These are phyloP conservation scores for Vigna radiata DNA, from an alignment of 306 rosid genomes.

Conservation along the genomic window DNA sequence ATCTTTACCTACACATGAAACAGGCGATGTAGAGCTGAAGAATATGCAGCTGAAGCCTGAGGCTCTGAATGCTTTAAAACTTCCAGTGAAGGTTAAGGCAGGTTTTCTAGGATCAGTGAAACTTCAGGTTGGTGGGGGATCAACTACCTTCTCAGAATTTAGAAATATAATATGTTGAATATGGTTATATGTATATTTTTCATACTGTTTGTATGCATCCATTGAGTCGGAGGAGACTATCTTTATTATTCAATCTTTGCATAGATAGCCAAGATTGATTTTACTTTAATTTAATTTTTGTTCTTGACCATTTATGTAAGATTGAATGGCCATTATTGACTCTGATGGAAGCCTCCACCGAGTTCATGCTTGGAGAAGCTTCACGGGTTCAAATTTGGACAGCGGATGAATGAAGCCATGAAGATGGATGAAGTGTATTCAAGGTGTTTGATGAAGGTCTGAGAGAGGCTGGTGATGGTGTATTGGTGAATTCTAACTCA, in stretches of 20 bases:
- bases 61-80: slow-evolving; percentile 92
- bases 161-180: slow-evolving; percentile 33
- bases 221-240: slow-evolving; percentile 12
- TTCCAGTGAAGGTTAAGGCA: slow-evolving; percentile 98
- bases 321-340: neutral
- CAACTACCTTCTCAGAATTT: slow-evolving; percentile 5
- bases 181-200: slow-evolving; percentile 9
- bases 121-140: slow-evolving; percentile 75
- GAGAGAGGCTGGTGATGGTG: too few species aligned
- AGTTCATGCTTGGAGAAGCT: too few species aligned
- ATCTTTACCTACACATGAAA: slow-evolving; percentile 45
- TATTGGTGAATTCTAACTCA: too few species aligned
- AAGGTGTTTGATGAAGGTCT: too few species aligned
- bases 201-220: slow-evolving; percentile 12
- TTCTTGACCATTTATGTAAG: slow-evolving; percentile 5
- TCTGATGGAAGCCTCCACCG: too few species aligned
- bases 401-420: too few species aligned
- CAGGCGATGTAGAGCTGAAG: slow-evolving; percentile 98
- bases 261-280: slow-evolving; percentile 17
- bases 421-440: too few species aligned
- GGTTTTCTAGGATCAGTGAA: slow-evolving; percentile 99
- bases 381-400: too few species aligned
- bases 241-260: slow-evolving; percentile 15
- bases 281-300: slow-evolving; percentile 15
- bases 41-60: slow-evolving; percentile 99